Base-by-base conservation (phyloP, 169 alveolate genomes). In the Toxoplasma gondii region DNA sequence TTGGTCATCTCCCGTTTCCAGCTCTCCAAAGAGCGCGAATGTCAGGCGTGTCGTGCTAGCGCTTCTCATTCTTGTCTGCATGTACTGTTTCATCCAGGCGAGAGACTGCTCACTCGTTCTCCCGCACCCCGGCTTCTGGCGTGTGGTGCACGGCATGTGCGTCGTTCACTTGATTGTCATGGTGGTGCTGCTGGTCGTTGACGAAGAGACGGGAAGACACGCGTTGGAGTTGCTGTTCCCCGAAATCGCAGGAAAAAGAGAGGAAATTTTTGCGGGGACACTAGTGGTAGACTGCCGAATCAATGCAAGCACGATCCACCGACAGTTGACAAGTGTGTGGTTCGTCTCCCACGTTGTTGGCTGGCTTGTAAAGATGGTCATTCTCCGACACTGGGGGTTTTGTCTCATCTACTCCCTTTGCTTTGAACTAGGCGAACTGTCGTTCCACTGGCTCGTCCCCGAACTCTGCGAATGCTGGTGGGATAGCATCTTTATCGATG, bases 401-500 rank as follows among this genome's bases (percentile, higher is more conserved):
- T 88, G 93, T 82, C 54, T 93, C 64, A 29, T 91, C 31, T 88
- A 81, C 27, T 92, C 95, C 7, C 12, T 93, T 4, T 22, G 64
- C 31, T 95, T 92, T 54, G 96, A 95, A 70, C 27, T 93, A 1
- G 88, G 90, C 39, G 96, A 95, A 83, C 81, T 93, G 82, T 88
- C 95, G 38, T 82, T 95, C 58, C 95, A 92, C 88, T 95, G 96
- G 96, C 93, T 95, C 44, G 74, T 95, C 43, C 96, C 96, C n/a
- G 96, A 95, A 93, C 81, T 95, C 84, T 93, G 91, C 69, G 96
- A 95, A 58, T 95, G 96, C 88, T 95, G 96, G 96, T 95, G 96
- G 96, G 96, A 95, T 81, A 87, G 94, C 36, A 58, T 95, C 4
- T 54, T 95, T n/a, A 39, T 95, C 0, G 96, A 95, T 49, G 94